These are phyloP conservation scores for Hydnum rufescens DNA, from an alignment of 768 basidiomycete species.

Conservation along the genomic window DNA sequence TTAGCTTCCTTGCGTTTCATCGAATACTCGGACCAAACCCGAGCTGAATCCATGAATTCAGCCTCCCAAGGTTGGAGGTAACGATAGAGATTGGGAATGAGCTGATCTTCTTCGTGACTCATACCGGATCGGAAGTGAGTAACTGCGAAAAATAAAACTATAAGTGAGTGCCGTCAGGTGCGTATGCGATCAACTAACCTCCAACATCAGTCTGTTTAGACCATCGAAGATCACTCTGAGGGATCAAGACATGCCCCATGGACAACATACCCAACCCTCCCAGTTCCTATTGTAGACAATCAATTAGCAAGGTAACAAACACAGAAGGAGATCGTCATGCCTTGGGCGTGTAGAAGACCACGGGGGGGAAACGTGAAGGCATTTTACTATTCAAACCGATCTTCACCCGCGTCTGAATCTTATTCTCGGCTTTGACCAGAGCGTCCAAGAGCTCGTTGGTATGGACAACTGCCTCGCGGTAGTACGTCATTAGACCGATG, in stretches of 20 bases:
- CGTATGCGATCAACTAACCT: slow-evolving; percentile 24
- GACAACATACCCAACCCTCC: slow-evolving; percentile 98
- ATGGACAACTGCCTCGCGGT: slow-evolving; percentile 92
- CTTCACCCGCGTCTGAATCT: slow-evolving; percentile 98
- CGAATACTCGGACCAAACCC: slow-evolving; percentile 98
- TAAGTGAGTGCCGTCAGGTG: slow-evolving; percentile 1
- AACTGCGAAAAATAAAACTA: slow-evolving; percentile 26
- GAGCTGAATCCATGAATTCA: slow-evolving; percentile 92
- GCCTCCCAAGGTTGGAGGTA: slow-evolving; percentile 96
- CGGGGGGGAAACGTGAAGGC: slow-evolving; percentile 97
- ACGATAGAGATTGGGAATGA: slow-evolving; percentile 94
- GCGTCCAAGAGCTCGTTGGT: slow-evolving; percentile 92
- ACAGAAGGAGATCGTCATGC: slow-evolving; percentile 17
- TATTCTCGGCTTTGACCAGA: slow-evolving; percentile 97
- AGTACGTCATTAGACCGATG: slow-evolving; percentile 94
- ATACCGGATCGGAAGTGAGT: slow-evolving; percentile 99
- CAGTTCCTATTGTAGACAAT: slow-evolving; percentile 36
- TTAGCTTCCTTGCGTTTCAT: slow-evolving; percentile 99
- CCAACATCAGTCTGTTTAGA: slow-evolving; percentile 96
- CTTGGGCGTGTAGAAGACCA: slow-evolving; percentile 92
- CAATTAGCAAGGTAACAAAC: neutral
- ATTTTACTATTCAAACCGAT: slow-evolving; percentile 99
- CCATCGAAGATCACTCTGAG: slow-evolving; percentile 94
- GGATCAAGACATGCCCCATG: slow-evolving; percentile 98
- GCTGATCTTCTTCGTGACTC: slow-evolving; percentile 85